Evolutionary conservation across 108 stramenopile genomes (phyloP), one percentile per base, ranked within the genome.

Genomic region (Phaeodactylum tricornutum): DNA sequence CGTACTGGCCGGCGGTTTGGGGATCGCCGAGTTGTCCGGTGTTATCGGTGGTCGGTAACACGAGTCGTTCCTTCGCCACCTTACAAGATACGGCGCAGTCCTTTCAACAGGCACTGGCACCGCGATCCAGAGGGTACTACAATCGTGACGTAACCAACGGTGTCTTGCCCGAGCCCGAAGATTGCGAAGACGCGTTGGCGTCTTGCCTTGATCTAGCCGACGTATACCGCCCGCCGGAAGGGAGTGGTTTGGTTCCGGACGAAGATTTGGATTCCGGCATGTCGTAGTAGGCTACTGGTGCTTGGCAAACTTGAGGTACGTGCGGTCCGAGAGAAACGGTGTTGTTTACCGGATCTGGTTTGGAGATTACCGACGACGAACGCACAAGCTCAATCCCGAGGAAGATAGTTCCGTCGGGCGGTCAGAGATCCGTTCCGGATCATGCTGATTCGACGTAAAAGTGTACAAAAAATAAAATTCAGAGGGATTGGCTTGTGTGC

Each of bases 101-200:
- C 29, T 61, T 88, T 50, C 62, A 72, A 41, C 43, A 52, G 7
- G 67, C 61, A 0, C 32, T 88, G 64, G 72, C 64, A 19, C 61
- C 60, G 20, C 40, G 46, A 7, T 69, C 62, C 40, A 55, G 53
- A 32, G 87, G 82, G 0, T 84, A 61, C 40, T 58, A 71, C 25
- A 57, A 67, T 47, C 72, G 80, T 21, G 82, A 88, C 60, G 59
- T 69, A 14, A 60, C 69, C 62, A 64, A 65, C 38, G 87, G 82
- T 8, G 46, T 77, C 0, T 33, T 77, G 7, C 87, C 87, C 38
- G 87, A 84, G 41, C 45, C 45, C 8, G 87, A 88, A 56, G 82
- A 88, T 62, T 80, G 74, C 44, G 71, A 77, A 19, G 80, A 84
- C 16, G 76, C 82, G 20, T 28, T 79, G 43, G 77, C 79, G 50